Evolutionary conservation across 2,329 filamentous ascomycete genomes (phyloP).

Genomic region (Exophiala sideris): DNA sequence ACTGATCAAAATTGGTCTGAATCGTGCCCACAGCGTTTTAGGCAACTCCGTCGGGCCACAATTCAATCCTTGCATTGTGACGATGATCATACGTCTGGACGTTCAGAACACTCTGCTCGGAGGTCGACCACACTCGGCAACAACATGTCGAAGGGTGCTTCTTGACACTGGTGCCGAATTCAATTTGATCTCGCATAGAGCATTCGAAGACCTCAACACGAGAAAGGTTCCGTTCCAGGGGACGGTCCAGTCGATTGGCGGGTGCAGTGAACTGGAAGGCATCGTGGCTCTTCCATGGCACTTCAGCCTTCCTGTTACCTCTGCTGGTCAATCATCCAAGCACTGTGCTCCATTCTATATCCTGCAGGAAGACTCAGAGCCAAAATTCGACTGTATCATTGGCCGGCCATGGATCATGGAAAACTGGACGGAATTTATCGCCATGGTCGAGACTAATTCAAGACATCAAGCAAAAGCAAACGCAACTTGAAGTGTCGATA

Average conservation of each 20-base stretch:
- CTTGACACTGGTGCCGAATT: conserved; percentile 23
- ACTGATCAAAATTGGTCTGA: neutral
- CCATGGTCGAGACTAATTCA: conserved; percentile 14
- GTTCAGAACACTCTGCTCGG: neutral
- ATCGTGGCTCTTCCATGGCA: conserved; percentile 14
- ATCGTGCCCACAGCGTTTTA: neutral
- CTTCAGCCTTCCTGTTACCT: conserved; percentile 6
- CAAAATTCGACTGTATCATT: conserved; percentile 24
- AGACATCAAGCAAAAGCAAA: conserved; percentile 1
- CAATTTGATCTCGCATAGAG: conserved; percentile 20
- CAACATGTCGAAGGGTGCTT: conserved; percentile 19
- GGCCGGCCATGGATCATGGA: conserved; percentile 22
- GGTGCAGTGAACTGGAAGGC: conserved; percentile 14
- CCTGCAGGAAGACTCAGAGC: conserved; percentile 5
- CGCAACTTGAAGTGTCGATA: neutral
- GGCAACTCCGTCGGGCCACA: conserved; percentile 4
- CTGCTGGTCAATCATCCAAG: neutral
- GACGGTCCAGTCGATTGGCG: conserved; percentile 16
- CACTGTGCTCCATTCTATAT: conserved; percentile 17
- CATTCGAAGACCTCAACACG: conserved; percentile 11
- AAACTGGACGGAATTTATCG: conserved; percentile 18
- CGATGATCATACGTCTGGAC: conserved; percentile 17
- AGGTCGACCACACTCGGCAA: neutral
- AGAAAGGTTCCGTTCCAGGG: conserved; percentile 9
- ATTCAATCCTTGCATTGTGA: conserved; percentile 9